phyloP scores from a whole-genome alignment of 148 eudicot genomes.

The Linanthus parryae region DNA sequence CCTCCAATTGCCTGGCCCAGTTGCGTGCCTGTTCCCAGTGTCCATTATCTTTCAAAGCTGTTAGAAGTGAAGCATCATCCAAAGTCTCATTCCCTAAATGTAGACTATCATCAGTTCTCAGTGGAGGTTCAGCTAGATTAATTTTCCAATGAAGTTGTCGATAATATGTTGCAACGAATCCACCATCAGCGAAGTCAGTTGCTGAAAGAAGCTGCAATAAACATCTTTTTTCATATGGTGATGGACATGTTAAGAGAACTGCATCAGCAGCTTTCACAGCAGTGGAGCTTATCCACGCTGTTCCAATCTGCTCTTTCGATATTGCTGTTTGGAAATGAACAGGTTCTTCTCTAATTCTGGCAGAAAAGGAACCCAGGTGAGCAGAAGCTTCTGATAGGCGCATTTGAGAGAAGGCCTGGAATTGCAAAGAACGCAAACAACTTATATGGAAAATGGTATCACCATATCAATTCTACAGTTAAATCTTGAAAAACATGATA shows the following conservation, averaged over 20 bases:
- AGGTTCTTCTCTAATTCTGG: conserved; percentile 75
- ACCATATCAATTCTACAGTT: no score
- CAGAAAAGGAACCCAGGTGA: conserved; percentile 85
- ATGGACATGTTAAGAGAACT: conserved; percentile 74
- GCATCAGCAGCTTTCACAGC: conserved; percentile 92
- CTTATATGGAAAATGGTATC: no score
- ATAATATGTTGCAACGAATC: conserved; percentile 60
- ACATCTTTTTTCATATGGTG: conserved; percentile 93
- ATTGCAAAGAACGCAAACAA: no score
- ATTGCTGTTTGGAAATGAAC: conserved; percentile 24
- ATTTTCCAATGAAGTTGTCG: conserved; percentile 87
- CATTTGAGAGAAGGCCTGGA: conserved; percentile 96
- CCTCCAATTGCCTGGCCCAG: conserved; percentile 89
- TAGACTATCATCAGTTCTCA: conserved; percentile 65
- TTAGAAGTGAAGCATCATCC: conserved; percentile 83
- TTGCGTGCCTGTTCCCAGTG: conserved; percentile 93
- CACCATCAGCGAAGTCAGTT: conserved; percentile 88
- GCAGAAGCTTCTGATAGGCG: conserved; percentile 91
- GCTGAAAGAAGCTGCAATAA: conserved; percentile 78
- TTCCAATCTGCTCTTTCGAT: conserved; percentile 38
- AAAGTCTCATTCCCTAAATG: conserved; percentile 69
- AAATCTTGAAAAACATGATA: no score
- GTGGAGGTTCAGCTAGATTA: conserved; percentile 80
- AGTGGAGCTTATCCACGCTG: conserved; percentile 69
- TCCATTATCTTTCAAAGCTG: conserved; percentile 72